These are phyloP conservation scores for Hawksworthiomyces lignivorus DNA, from an alignment of 2,329 filamentous ascomycete species.

Conservation along the genomic window DNA sequence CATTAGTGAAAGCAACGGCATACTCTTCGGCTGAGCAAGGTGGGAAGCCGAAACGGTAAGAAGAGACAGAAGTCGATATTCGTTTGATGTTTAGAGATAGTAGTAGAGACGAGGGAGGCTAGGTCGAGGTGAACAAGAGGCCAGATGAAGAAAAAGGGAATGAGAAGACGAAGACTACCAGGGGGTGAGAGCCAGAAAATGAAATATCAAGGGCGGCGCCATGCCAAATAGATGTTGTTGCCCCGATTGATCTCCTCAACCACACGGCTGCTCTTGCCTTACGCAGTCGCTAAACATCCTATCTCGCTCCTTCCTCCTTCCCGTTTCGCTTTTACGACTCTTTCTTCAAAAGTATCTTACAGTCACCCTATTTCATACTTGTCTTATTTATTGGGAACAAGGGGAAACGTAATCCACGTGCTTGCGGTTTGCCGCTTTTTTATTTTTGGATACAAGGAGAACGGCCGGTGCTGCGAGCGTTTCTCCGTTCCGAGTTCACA, in stretches of 20 bases:
- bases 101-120: not conserved
- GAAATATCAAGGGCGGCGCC: too few species aligned
- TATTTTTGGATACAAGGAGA: not conserved
- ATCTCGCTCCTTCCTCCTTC: not conserved
- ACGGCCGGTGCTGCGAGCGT: too few species aligned
- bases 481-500: too few species aligned
- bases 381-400: too few species aligned
- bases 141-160: not conserved
- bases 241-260: slow-evolving; percentile 3
- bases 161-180: not conserved
- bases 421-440: too few species aligned
- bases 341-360: too few species aligned
- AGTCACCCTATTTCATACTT: too few species aligned
- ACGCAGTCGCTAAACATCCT: not conserved
- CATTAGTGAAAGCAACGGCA: not conserved
- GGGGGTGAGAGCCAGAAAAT: not conserved
- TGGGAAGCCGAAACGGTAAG: slow-evolving; percentile 4
- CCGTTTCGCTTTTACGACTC: too few species aligned
- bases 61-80: not conserved
- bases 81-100: slow-evolving; percentile 1
- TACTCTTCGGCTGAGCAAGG: slow-evolving; percentile 2
- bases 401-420: too few species aligned
- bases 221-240: slow-evolving; percentile 2
- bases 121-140: not conserved
- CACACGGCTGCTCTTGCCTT: slow-evolving; percentile 6